phyloP scores from a whole-genome alignment of 2,329 filamentous ascomycete species.

The Neonectria punicea region DNA sequence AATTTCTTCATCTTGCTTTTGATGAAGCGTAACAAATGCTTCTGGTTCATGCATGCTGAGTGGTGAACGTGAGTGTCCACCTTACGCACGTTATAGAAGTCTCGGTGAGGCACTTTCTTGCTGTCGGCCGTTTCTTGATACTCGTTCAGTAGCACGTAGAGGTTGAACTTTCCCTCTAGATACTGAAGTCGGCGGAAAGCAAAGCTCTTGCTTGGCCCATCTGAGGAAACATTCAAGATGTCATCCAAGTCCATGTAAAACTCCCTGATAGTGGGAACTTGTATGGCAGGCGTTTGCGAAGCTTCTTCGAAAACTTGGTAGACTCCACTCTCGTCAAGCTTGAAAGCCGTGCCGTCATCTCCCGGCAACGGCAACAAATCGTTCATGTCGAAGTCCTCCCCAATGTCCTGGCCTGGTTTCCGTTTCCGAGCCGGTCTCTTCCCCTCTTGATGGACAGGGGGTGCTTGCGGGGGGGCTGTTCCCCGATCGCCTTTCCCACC shows the following conservation, averaged over 20 bases:
- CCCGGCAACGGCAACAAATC: constrained; percentile 80
- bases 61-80: constrained; percentile 99
- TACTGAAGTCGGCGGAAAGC: constrained; percentile 95
- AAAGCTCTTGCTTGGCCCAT: constrained; percentile 96
- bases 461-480: constrained; percentile 18
- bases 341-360: constrained; percentile 77
- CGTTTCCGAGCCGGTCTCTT: constrained; percentile 69
- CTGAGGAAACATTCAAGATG: constrained; percentile 88
- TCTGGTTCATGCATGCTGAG: constrained; percentile 99
- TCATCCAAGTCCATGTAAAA: constrained; percentile 95
- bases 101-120: constrained; percentile 95
- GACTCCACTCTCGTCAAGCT: constrained; percentile 84
- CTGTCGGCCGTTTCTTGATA: constrained; percentile 98
- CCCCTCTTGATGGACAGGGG: constrained; percentile 44
- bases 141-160: constrained; percentile 93
- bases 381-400: constrained; percentile 88
- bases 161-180: constrained; percentile 95
- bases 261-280: constrained; percentile 91
- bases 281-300: constrained; percentile 75
- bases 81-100: constrained; percentile 99
- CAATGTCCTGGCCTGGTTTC: constrained; percentile 90
- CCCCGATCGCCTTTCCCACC: constrained; percentile 23
- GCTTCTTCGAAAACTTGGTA: constrained; percentile 86
- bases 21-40: constrained; percentile 97
- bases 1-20: constrained; percentile 99